A percentile compares a stretch with the other conserved stretches of the same genome.
phyloP scores from a whole-genome alignment of 2,329 filamentous ascomycete genomes.

The Thelonectria rubi region DNA sequence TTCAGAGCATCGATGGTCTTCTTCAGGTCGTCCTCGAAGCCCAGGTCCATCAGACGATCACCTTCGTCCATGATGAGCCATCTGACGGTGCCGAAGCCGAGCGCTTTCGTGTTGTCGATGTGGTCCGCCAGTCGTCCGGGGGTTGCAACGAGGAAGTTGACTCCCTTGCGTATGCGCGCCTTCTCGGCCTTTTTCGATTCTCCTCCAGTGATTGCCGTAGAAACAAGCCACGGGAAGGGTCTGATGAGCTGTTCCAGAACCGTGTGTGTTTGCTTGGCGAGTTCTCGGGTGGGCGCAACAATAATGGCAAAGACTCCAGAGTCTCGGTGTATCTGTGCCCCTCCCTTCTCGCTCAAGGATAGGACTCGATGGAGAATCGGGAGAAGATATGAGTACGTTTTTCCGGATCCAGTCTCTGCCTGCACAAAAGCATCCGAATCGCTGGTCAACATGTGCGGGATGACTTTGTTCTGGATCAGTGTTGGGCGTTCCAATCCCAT shows the following conservation, averaged over 20 bases:
- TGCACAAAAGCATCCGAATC: conserved; percentile 95
- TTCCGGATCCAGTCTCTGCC: conserved; percentile 96
- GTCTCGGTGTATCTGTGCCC: conserved; percentile 76
- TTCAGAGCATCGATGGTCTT: conserved; percentile 85
- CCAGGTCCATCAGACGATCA: conserved; percentile 97
- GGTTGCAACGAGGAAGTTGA: conserved; percentile 96
- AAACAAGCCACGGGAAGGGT: conserved; percentile 94
- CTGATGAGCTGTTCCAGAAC: conserved; percentile 86
- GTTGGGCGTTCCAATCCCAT: conserved; percentile 91
- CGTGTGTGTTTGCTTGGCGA: conserved; percentile 91
- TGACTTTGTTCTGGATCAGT: conserved; percentile 90
- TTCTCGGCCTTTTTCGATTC: conserved; percentile 85
- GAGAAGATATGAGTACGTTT: conserved; percentile 94
- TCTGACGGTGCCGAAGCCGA: conserved; percentile 87
- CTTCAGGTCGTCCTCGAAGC: conserved; percentile 93
- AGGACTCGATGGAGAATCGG: conserved; percentile 91
- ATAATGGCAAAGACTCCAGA: conserved; percentile 94
- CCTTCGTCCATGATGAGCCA: conserved; percentile 97
- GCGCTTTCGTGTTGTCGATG: conserved; percentile 86
- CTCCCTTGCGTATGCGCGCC: conserved; percentile 88
- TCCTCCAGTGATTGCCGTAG: conserved; percentile 79
- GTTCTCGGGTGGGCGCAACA: conserved; percentile 90
- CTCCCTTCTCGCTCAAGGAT: conserved; percentile 69
- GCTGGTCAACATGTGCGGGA: conserved; percentile 80
- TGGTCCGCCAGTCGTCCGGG: conserved; percentile 92